A percentile compares a stretch with the other conserved stretches of the same genome.
phyloP scores from a whole-genome alignment of 306 rosid genomes.

The Albizia julibrissin region DNA sequence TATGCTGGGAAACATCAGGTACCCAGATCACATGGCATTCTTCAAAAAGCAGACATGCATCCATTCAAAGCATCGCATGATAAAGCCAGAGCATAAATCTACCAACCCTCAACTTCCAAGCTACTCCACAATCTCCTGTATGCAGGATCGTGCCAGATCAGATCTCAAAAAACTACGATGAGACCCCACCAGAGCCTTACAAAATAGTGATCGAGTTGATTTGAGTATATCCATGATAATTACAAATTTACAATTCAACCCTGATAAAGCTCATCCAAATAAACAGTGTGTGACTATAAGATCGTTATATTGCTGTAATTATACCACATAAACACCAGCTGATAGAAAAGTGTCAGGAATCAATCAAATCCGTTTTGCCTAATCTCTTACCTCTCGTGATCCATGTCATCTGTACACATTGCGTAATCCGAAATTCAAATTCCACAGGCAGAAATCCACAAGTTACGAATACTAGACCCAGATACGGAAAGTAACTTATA shows the following conservation, averaged over 20 bases:
- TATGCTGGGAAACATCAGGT: conserved; percentile 11
- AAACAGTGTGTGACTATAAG: conserved; percentile 19
- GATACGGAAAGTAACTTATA: conserved; percentile 19
- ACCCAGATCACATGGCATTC: conserved; percentile 35
- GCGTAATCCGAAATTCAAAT: conserved; percentile 6
- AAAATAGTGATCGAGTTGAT: conserved; percentile 19
- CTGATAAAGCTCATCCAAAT: conserved; percentile 17
- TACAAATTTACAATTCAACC: conserved; percentile 24
- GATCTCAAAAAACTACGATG: conserved; percentile 22
- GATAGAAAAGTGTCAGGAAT: conserved; percentile 36
- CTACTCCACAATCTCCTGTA: conserved; percentile 22
- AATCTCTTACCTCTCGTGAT: conserved; percentile 17
- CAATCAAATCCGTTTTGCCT: conserved; percentile 24
- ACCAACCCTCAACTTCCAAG: conserved; percentile 34
- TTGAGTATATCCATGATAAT: conserved; percentile 18
- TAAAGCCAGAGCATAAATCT: conserved; percentile 13
- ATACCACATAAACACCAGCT: neutral
- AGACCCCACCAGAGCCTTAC: conserved; percentile 20
- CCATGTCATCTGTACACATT: neutral
- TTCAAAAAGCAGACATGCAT: conserved; percentile 23
- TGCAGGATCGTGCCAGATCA: conserved; percentile 30
- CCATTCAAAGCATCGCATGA: neutral
- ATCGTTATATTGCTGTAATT: conserved; percentile 8
- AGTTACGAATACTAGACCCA: conserved; percentile 21
- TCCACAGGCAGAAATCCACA: conserved; percentile 27